phyloP scores from a whole-genome alignment of 192 early-diverging fungal genomes.

The Rhizoclosmatium globosum region DNA sequence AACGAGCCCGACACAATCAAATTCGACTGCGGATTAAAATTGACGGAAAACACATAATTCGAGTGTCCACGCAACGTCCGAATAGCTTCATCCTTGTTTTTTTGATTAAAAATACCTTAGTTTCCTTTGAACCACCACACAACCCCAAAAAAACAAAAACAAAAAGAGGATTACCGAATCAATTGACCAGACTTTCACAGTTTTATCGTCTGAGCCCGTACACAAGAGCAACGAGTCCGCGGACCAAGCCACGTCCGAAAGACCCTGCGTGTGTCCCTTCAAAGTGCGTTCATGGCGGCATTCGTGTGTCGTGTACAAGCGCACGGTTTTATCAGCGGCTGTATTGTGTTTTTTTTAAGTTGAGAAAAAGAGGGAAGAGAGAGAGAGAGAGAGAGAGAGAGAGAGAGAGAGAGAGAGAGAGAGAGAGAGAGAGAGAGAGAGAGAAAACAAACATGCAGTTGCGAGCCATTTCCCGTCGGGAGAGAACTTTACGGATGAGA shows the following conservation, averaged over 20 bases:
- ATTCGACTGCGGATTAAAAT: conserved; percentile 94
- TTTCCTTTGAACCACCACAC: too few species aligned
- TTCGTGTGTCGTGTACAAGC: conserved; percentile 90
- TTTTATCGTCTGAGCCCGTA: conserved; percentile 95
- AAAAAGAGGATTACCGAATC: conserved; percentile 60
- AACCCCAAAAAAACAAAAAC: conserved; percentile 21
- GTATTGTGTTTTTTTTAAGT: too few species aligned
- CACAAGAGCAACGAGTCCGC: conserved; percentile 88
- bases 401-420: neutral
- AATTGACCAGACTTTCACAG: conserved; percentile 91
- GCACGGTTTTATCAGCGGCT: conserved; percentile 96
- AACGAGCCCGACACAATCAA: conserved; percentile 97
- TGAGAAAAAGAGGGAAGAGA: neutral
- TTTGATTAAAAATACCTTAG: too few species aligned
- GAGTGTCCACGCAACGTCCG: conserved; percentile 90
- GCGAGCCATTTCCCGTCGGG: conserved; percentile 98
- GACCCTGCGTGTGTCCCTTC: conserved; percentile 89
- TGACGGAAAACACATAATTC: conserved; percentile 97
- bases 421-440: neutral
- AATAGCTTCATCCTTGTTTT: conserved; percentile 73
- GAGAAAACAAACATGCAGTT: conserved; percentile 73
- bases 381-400: neutral
- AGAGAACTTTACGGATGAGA: conserved; percentile 97
- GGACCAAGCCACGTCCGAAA: conserved; percentile 97
- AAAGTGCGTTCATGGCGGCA: conserved; percentile 86